Conservation (phyloP, 495 filamentous ascomycete genomes). For the Chlorociboria aeruginascens region DNA sequence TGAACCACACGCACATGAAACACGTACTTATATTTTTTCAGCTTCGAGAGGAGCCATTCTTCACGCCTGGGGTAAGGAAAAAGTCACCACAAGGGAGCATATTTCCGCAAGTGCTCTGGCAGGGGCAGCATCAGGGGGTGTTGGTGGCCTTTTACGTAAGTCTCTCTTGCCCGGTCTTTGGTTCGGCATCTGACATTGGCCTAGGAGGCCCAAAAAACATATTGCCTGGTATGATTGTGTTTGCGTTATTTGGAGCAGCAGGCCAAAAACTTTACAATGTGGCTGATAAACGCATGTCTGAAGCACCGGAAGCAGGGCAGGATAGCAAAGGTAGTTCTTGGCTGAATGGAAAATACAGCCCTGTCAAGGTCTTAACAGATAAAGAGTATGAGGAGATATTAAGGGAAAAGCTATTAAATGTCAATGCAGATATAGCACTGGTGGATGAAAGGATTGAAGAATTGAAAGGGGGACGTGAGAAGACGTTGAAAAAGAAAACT, state of each 20-base stretch:
- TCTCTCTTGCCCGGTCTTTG: slow-evolving; percentile 1
- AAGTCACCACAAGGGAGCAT: slow-evolving; percentile 38
- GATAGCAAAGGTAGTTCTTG: slow-evolving; percentile 19
- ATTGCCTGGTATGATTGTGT: slow-evolving; percentile 51
- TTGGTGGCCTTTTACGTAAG: slow-evolving; percentile 55
- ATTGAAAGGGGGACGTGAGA: slow-evolving; percentile 15
- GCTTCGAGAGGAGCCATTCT: slow-evolving; percentile 28
- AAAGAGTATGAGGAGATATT: slow-evolving; percentile 68
- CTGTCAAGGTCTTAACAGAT: slow-evolving; percentile 62
- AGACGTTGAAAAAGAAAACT: background rate
- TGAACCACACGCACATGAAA: background rate
- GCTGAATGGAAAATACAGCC: slow-evolving; percentile 64
- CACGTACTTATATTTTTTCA: slow-evolving; percentile 8
- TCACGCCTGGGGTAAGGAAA: slow-evolving; percentile 27
- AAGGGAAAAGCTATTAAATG: slow-evolving; percentile 59
- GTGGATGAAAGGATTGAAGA: slow-evolving; percentile 72
- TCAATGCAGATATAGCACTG: slow-evolving; percentile 78
- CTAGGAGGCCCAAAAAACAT: slow-evolving; percentile 15
- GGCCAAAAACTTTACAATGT: slow-evolving; percentile 23
- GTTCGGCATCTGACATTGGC: background rate
- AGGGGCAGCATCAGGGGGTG: slow-evolving; percentile 56
- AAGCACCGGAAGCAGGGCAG: slow-evolving; percentile 3
- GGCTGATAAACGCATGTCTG: slow-evolving; percentile 3
- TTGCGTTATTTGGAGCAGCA: slow-evolving; percentile 27
- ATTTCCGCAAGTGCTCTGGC: slow-evolving; percentile 53